A percentile compares a stretch with the other conserved stretches of the same genome.
Conservation (phyloP, 768 basidiomycete species). For the Auricularia sp. region DNA sequence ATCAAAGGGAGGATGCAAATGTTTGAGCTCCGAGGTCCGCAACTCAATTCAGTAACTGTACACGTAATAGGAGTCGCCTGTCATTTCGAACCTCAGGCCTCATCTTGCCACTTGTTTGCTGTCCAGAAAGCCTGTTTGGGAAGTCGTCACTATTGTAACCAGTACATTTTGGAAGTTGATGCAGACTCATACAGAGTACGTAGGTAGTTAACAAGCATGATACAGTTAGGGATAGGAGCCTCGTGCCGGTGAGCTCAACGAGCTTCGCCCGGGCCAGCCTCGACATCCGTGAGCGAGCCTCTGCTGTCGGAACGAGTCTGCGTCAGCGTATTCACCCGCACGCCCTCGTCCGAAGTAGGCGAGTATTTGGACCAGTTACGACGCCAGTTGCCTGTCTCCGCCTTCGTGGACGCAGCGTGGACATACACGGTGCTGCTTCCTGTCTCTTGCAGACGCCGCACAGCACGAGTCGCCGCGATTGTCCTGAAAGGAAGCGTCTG, state of each 20-base stretch:
- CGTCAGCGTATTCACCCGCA: neutral
- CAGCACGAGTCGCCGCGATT: neutral
- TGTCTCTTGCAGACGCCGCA: neutral
- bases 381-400: neutral
- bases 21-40: neutral
- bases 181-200: too few relatives aligned
- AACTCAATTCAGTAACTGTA: neutral
- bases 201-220: too few relatives aligned
- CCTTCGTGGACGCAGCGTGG: neutral
- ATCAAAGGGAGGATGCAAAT: neutral
- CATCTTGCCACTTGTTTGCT: too few relatives aligned
- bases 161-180: too few relatives aligned
- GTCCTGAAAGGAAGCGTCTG: neutral
- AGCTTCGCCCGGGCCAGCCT: too few relatives aligned
- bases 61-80: neutral
- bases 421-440: neutral
- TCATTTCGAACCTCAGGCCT: too few relatives aligned
- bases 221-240: too few relatives aligned
- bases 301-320: neutral
- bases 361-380: neutral
- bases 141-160: too few relatives aligned
- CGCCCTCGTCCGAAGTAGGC: neutral
- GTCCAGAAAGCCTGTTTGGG: too few relatives aligned
- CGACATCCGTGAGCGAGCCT: neutral
- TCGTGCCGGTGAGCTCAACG: too few relatives aligned